Conservation (phyloP, 1,139 yeast species). For the Candida glucosophila region DNA sequence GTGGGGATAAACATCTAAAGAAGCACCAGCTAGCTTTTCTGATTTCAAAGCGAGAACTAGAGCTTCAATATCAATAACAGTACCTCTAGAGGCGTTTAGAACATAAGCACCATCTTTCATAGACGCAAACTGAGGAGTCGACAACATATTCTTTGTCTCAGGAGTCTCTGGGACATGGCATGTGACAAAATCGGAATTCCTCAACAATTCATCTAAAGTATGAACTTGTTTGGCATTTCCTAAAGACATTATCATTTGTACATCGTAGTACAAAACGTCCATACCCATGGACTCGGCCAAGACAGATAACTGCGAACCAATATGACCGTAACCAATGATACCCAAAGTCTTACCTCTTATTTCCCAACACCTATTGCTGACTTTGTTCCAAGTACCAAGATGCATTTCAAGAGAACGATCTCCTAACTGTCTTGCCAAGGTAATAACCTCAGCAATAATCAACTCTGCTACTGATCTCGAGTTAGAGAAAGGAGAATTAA, state of each 20-base stretch:
- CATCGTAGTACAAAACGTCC: slow-evolving; percentile 92
- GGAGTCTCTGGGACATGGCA: slow-evolving; percentile 93
- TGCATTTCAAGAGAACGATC: slow-evolving; percentile 96
- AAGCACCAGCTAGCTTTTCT: slow-evolving; percentile 96
- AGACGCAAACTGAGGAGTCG: slow-evolving; percentile 86
- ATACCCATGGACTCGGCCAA: slow-evolving; percentile 97
- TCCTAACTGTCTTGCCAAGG: slow-evolving; percentile 93
- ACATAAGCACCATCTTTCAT: slow-evolving; percentile 96
- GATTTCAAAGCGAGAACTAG: slow-evolving; percentile 83
- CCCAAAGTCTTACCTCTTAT: slow-evolving; percentile 98
- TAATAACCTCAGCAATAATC: slow-evolving; percentile 89
- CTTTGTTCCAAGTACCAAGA: slow-evolving; percentile 98
- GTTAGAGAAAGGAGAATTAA: slow-evolving; percentile 97
- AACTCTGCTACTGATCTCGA: slow-evolving; percentile 98
- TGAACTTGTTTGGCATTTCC: slow-evolving; percentile 95
- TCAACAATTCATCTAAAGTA: slow-evolving; percentile 73
- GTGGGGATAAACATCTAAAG: slow-evolving; percentile 91
- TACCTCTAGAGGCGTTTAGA: slow-evolving; percentile 95
- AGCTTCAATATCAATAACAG: slow-evolving; percentile 94
- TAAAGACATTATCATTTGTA: slow-evolving; percentile 85
- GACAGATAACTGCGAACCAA: slow-evolving; percentile 94
- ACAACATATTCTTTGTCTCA: slow-evolving; percentile 85
- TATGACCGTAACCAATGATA: slow-evolving; percentile 96
- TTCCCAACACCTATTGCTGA: slow-evolving; percentile 94
- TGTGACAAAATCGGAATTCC: slow-evolving; percentile 79